A percentile compares a stretch with the other conserved stretches of the same genome.
Evolutionary conservation across 1,284 basidiomycete species (phyloP).

Genomic region (Dichomitus squalens): DNA sequence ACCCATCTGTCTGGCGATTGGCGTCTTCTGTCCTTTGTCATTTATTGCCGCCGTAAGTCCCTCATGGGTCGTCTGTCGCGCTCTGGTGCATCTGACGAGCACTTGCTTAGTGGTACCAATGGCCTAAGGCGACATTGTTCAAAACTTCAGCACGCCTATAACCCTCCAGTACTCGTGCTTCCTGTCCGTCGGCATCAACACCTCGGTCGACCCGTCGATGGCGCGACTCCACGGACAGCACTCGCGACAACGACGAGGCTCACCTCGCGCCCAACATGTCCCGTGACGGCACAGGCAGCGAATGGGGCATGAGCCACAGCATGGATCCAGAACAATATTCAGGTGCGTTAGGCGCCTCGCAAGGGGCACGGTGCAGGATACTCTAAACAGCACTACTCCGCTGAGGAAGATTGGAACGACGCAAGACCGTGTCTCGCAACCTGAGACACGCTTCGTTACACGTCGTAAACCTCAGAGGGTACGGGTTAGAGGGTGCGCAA

Average conservation of each 20-base stretch:
- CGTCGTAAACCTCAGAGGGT: constrained; percentile 80
- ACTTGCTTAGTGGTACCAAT: constrained; percentile 41
- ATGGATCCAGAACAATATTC: constrained; percentile 33
- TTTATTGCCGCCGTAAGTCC: constrained; percentile 42
- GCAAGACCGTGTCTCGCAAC: constrained; percentile 55
- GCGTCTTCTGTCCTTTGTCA: constrained; percentile 54
- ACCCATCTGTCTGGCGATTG: constrained; percentile 54
- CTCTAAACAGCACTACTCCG: constrained; percentile 50
- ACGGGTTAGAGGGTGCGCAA: no score
- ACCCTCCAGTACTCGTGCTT: constrained; percentile 44
- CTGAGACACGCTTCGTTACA: constrained; percentile 76
- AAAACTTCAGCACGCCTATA: constrained; percentile 52
- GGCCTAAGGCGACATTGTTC: constrained; percentile 45
- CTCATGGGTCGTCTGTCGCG: not conserved
- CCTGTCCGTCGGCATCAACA: constrained; percentile 56
- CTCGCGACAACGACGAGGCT: constrained; percentile 57
- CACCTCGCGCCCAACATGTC: constrained; percentile 56
- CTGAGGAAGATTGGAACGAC: constrained; percentile 59
- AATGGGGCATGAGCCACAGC: constrained; percentile 32
- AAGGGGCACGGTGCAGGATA: constrained; percentile 42
- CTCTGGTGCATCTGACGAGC: not conserved
- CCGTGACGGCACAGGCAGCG: constrained; percentile 34
- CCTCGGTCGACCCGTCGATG: constrained; percentile 42
- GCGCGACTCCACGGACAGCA: constrained; percentile 38
- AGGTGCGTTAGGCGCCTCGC: constrained; percentile 36